Conservation (phyloP, 208 protist species). For the Acanthamoeba culbertsoni region DNA sequence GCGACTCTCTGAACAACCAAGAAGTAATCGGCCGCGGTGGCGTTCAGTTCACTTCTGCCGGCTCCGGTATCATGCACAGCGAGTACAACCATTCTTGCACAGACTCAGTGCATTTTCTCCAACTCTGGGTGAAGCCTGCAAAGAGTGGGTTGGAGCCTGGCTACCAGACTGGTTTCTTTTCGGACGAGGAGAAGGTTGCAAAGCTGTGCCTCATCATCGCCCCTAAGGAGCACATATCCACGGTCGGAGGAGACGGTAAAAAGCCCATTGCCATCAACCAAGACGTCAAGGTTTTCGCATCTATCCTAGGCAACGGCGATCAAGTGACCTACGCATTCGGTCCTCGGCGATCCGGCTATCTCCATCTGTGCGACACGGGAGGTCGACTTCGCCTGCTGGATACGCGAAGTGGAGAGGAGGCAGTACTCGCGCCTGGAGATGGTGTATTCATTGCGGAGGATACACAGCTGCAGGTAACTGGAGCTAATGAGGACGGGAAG, state of each 20-base stretch:
- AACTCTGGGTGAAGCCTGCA: constrained; percentile 61
- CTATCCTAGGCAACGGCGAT: neutral
- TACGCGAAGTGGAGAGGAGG: neutral
- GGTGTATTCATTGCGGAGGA: neutral
- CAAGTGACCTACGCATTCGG: neutral
- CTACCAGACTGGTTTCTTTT: constrained; percentile 42
- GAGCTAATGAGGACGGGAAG: neutral
- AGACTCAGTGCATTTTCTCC: constrained; percentile 60
- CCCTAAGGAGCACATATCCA: neutral
- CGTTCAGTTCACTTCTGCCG: constrained; percentile 71
- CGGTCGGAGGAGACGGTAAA: neutral
- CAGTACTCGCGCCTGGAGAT: neutral
- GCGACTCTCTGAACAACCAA: constrained; percentile 61
- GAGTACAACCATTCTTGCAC: constrained; percentile 50
- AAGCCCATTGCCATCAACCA: constrained; percentile 16
- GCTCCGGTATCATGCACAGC: constrained; percentile 61
- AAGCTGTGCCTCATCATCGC: neutral
- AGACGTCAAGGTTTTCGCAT: constrained; percentile 26
- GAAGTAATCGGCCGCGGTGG: constrained; percentile 61
- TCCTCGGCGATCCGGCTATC: neutral
- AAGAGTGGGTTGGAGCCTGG: neutral
- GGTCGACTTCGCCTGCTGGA: neutral
- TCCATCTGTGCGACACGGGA: neutral
- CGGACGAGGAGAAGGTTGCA: constrained; percentile 15
- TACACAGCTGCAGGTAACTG: neutral